Conservation (phyloP, 2,329 filamentous ascomycete species). For the Eutypella sp. region DNA sequence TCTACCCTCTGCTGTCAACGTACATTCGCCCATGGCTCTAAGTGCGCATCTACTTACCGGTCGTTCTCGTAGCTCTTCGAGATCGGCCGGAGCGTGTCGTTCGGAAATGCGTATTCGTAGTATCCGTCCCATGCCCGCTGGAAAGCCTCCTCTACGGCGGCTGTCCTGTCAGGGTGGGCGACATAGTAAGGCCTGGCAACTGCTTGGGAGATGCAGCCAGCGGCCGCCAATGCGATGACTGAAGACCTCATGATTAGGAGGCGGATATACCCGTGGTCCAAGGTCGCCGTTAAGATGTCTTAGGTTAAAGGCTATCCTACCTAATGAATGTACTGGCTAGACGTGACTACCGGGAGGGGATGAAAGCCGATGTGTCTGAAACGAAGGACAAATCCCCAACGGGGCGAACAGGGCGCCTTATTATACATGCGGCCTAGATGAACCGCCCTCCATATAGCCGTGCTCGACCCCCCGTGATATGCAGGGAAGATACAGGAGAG, state of each 20-base stretch:
- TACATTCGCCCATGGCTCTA: background rate
- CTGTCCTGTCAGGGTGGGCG: slow-evolving; percentile 40
- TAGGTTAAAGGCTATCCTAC: slow-evolving; percentile 8
- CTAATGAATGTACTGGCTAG: slow-evolving; percentile 8
- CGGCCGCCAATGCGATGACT: slow-evolving; percentile 13
- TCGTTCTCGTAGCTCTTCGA: slow-evolving; percentile 63
- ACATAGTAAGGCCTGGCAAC: slow-evolving; percentile 19
- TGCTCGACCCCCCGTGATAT: too few relatives aligned
- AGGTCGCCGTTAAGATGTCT: slow-evolving; percentile 2
- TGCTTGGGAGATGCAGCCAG: slow-evolving; percentile 15
- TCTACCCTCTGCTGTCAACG: slow-evolving; percentile 37
- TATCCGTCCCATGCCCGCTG: slow-evolving; percentile 69
- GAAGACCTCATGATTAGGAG: slow-evolving; percentile 20
- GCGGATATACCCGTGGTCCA: background rate
- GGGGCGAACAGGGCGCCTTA: background rate
- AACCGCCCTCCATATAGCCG: too few relatives aligned
- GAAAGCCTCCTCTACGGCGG: slow-evolving; percentile 64
- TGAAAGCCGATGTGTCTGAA: too few relatives aligned
- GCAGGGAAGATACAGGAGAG: too few relatives aligned
- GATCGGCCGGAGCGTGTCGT: slow-evolving; percentile 69
- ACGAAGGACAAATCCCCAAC: too few relatives aligned
- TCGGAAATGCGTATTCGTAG: slow-evolving; percentile 67
- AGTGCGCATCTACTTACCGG: slow-evolving; percentile 44
- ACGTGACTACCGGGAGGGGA: too few relatives aligned
- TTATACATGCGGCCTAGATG: too few relatives aligned